phyloP scores from a whole-genome alignment of 2,329 filamentous ascomycete species.

The Apiospora aurea region DNA sequence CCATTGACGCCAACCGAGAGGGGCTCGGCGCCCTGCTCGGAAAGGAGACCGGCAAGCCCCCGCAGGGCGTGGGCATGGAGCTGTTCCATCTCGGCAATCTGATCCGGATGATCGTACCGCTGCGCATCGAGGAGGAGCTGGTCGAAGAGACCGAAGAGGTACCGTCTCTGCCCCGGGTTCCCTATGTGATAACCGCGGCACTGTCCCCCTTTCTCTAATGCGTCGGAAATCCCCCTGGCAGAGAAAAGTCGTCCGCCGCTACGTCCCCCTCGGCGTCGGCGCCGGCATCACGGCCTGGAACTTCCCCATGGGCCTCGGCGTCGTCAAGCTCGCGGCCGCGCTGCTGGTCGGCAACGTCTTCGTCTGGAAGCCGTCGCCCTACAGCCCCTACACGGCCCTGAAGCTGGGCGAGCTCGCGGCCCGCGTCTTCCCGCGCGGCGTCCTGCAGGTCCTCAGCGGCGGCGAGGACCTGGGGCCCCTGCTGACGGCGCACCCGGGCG shows the following conservation, averaged over 20 bases:
- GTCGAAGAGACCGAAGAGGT: not conserved
- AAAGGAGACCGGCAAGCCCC: not conserved
- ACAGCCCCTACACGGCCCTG: slow-evolving; percentile 58
- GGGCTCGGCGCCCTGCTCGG: not conserved
- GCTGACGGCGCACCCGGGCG: slow-evolving; percentile 63
- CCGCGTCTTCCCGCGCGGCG: slow-evolving; percentile 65
- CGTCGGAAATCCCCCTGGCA: slow-evolving; percentile 39
- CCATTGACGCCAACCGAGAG: slow-evolving; percentile 21
- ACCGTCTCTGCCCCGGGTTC: not conserved
- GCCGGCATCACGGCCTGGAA: slow-evolving; percentile 62
- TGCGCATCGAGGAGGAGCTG: slow-evolving; percentile 28
- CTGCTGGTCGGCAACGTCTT: slow-evolving; percentile 53
- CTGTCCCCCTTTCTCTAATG: not conserved
- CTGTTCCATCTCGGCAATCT: slow-evolving; percentile 17
- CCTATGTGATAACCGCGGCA: too few species aligned
- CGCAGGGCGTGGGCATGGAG: not conserved
- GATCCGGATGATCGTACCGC: slow-evolving; percentile 45
- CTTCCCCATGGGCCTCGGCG: slow-evolving; percentile 43
- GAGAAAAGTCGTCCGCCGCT: slow-evolving; percentile 38
- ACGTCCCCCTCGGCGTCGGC: slow-evolving; percentile 48
- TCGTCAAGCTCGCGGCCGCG: slow-evolving; percentile 47
- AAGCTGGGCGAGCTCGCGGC: slow-evolving; percentile 67
- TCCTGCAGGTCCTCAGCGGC: slow-evolving; percentile 67
- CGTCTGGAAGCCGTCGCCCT: slow-evolving; percentile 36
- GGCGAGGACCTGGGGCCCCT: slow-evolving; percentile 66